Evolutionary conservation across 2,329 filamentous ascomycete species (phyloP), one percentile per base, ranked within the genome.

Genomic region (Fusarium sp.): DNA sequence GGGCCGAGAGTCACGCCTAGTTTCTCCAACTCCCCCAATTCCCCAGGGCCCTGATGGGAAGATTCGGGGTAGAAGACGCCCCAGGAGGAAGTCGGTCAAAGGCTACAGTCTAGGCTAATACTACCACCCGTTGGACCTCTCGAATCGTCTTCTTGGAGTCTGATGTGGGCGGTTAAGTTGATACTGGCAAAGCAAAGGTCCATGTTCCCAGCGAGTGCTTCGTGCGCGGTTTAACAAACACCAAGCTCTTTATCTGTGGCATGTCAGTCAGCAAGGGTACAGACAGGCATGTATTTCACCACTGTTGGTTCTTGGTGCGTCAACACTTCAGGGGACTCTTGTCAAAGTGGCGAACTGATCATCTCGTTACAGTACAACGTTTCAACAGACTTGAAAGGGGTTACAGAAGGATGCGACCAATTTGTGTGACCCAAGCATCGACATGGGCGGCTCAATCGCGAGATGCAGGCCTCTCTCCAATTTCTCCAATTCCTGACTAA

Each of bases 1-100:
- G 75, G 70, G 24, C 76, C 72, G 67, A 78, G 73, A 74, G 24
- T 65, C 24, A 40, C 42, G 70, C 73, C 70, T 71, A 73, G 72
- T 42, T 52, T 24, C 38, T 59, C 57, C 38, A 47, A 31, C 61
- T 66, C 71, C 71, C 62, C 71, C 34, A 73, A 62, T 66, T 73
- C 73, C 67, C 72, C 74, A 62, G 66, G 45, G 65, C 27, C 27
- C 18, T 50, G 42, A 38, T 62, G 50, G 31, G 37, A 35, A 38
- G 45, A 27, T 67, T 76, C 67, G 74, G 76, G 74, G 74, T 69
- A 76, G 62, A 69, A 31, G 22, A 37, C 42, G 16, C 66, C 45
- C 45, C 52, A 9, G 45, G 45, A 38, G 37, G 29, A 42, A 62
- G 52, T 22, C 38, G 54, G 61, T 54, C 29, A 45, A 35, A 52